Evolutionary conservation across 345 rosid species (phyloP).

Genomic region (Garcia nutans): DNA sequence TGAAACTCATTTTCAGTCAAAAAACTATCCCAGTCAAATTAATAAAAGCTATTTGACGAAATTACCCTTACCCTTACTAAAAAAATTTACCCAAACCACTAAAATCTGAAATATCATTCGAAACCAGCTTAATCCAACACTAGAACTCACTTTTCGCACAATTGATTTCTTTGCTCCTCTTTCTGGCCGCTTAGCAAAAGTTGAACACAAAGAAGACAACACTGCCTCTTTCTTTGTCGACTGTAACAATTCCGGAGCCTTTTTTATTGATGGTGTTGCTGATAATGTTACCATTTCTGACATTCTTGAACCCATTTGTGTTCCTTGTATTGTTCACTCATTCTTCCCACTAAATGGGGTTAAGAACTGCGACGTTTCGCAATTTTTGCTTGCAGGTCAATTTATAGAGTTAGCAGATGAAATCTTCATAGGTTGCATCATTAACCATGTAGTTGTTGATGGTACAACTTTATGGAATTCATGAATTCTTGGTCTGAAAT

Average conservation of each 20-base stretch:
- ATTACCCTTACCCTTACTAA: no score
- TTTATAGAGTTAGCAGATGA: slow-evolving; percentile 47
- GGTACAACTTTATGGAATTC: slow-evolving; percentile 45
- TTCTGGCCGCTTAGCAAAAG: slow-evolving; percentile 30
- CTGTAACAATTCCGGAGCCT: slow-evolving; percentile 32
- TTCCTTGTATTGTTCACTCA: slow-evolving; percentile 28
- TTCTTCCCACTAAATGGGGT: slow-evolving; percentile 45
- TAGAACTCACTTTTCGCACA: slow-evolving; percentile 30
- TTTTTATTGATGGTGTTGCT: slow-evolving; percentile 34
- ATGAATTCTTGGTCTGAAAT: slow-evolving; percentile 48
- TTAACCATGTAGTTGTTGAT: slow-evolving; percentile 38
- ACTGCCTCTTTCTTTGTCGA: slow-evolving; percentile 17
- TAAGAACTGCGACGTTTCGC: slow-evolving; percentile 29
- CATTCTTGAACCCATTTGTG: slow-evolving; percentile 24
- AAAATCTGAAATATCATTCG: background rate
- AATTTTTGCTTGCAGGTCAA: slow-evolving; percentile 45
- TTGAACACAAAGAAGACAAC: background rate
- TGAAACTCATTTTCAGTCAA: no score
- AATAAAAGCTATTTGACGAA: no score
- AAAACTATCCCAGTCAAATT: no score
- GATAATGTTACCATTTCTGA: slow-evolving; percentile 31
- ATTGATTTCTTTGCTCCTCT: slow-evolving; percentile 23
- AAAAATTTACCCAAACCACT: slow-evolving; percentile 2
- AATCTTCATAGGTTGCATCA: slow-evolving; percentile 39
- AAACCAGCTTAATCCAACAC: slow-evolving; percentile 12